Base-by-base conservation (phyloP, 179 eudicot species). In the Silene noctiflora region DNA sequence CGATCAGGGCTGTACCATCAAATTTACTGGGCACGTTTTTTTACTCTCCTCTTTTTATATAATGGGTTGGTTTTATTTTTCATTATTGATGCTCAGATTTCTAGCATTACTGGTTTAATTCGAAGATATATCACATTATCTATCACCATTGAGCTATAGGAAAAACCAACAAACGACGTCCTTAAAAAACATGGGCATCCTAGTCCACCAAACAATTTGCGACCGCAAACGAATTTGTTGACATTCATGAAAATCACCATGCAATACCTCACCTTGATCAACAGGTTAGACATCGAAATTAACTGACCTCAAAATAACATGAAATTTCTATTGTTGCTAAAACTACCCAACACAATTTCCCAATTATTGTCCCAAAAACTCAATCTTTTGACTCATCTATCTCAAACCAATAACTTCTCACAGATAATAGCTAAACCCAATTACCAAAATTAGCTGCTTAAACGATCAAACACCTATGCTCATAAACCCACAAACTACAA, bases 1-100 rank as follows among this genome's bases (percentile, higher is more conserved):
- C 82, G 89, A 93, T 48, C 76, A 83, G 46, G 98, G 94, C 80
- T 86, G 83, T 74, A 79, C 89, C 77, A 89, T 91, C 82, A 96
- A 93, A 76, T 96, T 27, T 27, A 27, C 29, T 1, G 29, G 29
- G 1, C 29, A n/a, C 29, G 1, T 2, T 91, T 77, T 42, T 63
- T 53, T 75, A 29, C 68, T 8, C 72, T 16, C 56, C 44, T 7
- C 5, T 39, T 4, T 42, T 22, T n/a, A 0, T 33, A 14, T 60
- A 11, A 1, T 20, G 27, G 59, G 24, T 4, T 27, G 4, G 22
- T 46, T 75, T 48, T 27, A 12, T 2, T 19, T 19, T 3, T 27
- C 62, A 67, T 2, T 1, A 1, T 42, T 63, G 19, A 20, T 59
- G 64, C 20, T 61, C 69, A 51, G 19, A 9, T 61, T 48, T 33